Evolutionary conservation across 1,284 basidiomycete species (phyloP), one percentile per base, ranked within the genome.

Genomic region (Anthracocystis setariae): DNA sequence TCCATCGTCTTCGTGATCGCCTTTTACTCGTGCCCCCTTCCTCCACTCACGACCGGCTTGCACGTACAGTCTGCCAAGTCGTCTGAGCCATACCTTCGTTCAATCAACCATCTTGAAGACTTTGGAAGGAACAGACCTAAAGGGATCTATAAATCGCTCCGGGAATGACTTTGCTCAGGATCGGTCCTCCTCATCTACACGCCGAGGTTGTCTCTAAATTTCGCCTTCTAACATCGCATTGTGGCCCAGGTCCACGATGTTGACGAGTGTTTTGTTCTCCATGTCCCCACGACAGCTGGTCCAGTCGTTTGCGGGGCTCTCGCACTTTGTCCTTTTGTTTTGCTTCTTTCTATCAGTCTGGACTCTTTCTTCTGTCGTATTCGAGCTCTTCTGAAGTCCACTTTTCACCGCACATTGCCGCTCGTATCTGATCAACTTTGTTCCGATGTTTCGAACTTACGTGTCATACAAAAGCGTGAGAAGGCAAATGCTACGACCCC

Each of bases 281-380:
- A 66, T 39, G 63, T 66, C 53, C 57, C 48, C 63, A 60, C 57
- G 56, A 60, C 53, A 47, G 53, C 63, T 51, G 63, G 63, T 35
- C 51, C 48, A 32, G 63, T 66, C 53, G 57, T 51, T 56, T 48
- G 63, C 56, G 51, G 63, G 63, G 59, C 48, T 29, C 43, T 66
- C 52, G 27, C 38, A 21, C 23, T 49, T 55, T 40, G 10, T 52
- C 18, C 24, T 18, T 27, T 23, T 7, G 5, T 24, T 49, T 60
- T 35, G 24, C 12, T 25, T 47, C 37, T 39, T 17, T 35, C 25
- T 18, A 13, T 38, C 38, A 25, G 37, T 46, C 42, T 38, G 43
- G 25, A 47, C 57, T 40, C n/a, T 51, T 46, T 43, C 42, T 29
- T 48, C 25, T 27, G 44, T 56, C 57, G 46, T n/a, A n/a, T n/a